Percentiles rank a stretch among this genome's conserved stretches.
Conservation (phyloP, 495 filamentous ascomycete species). For the Wilcoxina mikolae region DNA sequence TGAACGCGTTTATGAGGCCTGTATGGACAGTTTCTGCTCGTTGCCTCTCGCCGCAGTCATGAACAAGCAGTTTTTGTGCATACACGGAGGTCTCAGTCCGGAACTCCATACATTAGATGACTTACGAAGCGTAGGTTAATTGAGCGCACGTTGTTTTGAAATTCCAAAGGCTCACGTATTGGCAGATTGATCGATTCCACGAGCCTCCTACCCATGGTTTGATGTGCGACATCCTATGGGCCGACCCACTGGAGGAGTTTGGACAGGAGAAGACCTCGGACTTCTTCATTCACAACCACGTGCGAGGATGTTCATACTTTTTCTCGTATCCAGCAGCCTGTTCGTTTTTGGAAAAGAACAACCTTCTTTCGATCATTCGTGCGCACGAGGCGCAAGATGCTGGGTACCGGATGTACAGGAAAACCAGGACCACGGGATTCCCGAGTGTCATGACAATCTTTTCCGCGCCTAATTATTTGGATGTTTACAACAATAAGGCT, state of each 20-base stretch:
- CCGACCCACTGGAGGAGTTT: conserved; percentile 96
- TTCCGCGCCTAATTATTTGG: conserved; percentile 94
- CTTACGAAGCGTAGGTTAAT: conserved; percentile 24
- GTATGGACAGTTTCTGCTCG: conserved; percentile 93
- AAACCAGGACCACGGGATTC: conserved; percentile 94
- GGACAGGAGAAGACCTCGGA: conserved; percentile 96
- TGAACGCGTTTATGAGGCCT: conserved; percentile 89
- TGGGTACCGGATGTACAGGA: conserved; percentile 96
- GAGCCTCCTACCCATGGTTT: conserved; percentile 93
- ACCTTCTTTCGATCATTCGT: conserved; percentile 89
- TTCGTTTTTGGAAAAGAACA: conserved; percentile 96
- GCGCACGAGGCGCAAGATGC: conserved; percentile 99
- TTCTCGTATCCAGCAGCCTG: conserved; percentile 98
- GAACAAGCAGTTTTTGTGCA: conserved; percentile 99
- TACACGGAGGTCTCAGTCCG: conserved; percentile 89
- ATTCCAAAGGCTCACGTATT: neutral
- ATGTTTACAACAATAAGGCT: conserved; percentile 99
- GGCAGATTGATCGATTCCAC: conserved; percentile 87
- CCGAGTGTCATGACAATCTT: conserved; percentile 99
- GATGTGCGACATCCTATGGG: conserved; percentile 99
- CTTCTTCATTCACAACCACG: conserved; percentile 95
- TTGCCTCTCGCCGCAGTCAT: conserved; percentile 91
- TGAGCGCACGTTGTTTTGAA: neutral
- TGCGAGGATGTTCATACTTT: conserved; percentile 96
- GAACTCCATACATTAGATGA: conserved; percentile 94